Evolutionary conservation across 495 filamentous ascomycete species (phyloP).

Genomic region (Cercophora newfieldiana): DNA sequence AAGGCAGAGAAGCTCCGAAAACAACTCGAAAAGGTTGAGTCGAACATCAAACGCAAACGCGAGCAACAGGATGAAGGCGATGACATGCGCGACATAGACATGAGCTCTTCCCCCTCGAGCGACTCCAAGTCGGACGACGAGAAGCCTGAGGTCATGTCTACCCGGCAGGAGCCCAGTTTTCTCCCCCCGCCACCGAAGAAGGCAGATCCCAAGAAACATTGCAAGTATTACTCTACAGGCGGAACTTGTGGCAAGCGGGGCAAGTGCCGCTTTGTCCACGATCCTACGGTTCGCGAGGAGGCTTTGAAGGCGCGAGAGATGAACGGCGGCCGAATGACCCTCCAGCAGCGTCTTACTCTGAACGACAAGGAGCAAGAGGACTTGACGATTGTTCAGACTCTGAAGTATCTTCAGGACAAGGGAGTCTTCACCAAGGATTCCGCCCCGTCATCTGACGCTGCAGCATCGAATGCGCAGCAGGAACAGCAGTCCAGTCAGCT

Average conservation of each 20-base stretch:
- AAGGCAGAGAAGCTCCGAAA: conserved; percentile 52
- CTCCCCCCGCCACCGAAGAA: conserved; percentile 47
- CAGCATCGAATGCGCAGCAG: conserved; percentile 17
- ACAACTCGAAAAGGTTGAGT: conserved; percentile 52
- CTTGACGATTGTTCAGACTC: conserved; percentile 53
- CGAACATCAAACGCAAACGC: conserved; percentile 58
- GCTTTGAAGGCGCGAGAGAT: conserved; percentile 52
- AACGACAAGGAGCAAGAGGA: conserved; percentile 61
- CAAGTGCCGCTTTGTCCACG: conserved; percentile 65
- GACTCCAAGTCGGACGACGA: conserved; percentile 45
- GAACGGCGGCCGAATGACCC: conserved; percentile 57
- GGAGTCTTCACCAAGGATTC: conserved; percentile 28
- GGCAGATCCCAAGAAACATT: conserved; percentile 55
- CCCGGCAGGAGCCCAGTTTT: conserved; percentile 36
- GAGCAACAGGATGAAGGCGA: conserved; percentile 58
- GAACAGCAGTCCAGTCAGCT: conserved; percentile 18
- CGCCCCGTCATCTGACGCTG: not conserved
- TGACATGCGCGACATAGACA: conserved; percentile 48
- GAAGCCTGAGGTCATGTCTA: conserved; percentile 50
- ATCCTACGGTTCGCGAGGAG: conserved; percentile 52
- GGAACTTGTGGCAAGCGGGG: conserved; percentile 63
- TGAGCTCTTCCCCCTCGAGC: conserved; percentile 41
- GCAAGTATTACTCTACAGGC: conserved; percentile 61
- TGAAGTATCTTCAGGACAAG: conserved; percentile 51
- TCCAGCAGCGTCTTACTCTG: conserved; percentile 54